Conservation (phyloP, 768 basidiomycete species). For the Saitozyma sp. region DNA sequence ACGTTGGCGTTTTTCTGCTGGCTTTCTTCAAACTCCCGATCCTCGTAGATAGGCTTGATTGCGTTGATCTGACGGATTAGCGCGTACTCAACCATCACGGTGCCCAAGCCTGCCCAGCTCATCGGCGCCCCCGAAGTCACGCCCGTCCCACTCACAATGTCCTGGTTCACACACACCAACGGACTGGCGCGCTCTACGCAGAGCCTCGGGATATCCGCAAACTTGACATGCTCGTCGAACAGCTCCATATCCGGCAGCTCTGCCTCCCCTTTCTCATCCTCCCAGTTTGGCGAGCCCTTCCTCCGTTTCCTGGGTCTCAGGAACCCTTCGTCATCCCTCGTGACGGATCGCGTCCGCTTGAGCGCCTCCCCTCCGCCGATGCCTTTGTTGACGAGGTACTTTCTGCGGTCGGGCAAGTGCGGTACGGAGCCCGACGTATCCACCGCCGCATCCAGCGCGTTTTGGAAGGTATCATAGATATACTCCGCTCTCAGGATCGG, state of each 20-base stretch:
- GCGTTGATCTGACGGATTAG: constrained; percentile 40
- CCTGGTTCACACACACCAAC: constrained; percentile 48
- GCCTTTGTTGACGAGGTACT: constrained; percentile 13
- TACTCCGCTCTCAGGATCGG: constrained; percentile 34
- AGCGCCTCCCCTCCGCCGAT: background rate
- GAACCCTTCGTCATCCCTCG: too few species aligned
- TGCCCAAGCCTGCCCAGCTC: too few species aligned
- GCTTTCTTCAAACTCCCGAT: constrained; percentile 45
- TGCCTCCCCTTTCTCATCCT: background rate
- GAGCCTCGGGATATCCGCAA: constrained; percentile 41
- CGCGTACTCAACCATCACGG: background rate
- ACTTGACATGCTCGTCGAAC: constrained; percentile 27
- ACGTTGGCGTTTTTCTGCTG: constrained; percentile 50
- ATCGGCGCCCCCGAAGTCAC: too few species aligned
- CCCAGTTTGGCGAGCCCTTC: constrained; percentile 4
- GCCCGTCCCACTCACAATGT: constrained; percentile 40
- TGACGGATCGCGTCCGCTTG: too few species aligned
- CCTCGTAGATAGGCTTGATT: constrained; percentile 48
- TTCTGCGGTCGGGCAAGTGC: constrained; percentile 8
- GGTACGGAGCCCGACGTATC: background rate
- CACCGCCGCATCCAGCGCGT: constrained; percentile 21
- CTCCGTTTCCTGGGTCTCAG: background rate
- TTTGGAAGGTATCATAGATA: constrained; percentile 32
- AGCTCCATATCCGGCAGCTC: constrained; percentile 33
- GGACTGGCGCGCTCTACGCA: constrained; percentile 44